phyloP scores from a whole-genome alignment of 176 grass and related monocot genomes.

The Oryza australiensis region DNA sequence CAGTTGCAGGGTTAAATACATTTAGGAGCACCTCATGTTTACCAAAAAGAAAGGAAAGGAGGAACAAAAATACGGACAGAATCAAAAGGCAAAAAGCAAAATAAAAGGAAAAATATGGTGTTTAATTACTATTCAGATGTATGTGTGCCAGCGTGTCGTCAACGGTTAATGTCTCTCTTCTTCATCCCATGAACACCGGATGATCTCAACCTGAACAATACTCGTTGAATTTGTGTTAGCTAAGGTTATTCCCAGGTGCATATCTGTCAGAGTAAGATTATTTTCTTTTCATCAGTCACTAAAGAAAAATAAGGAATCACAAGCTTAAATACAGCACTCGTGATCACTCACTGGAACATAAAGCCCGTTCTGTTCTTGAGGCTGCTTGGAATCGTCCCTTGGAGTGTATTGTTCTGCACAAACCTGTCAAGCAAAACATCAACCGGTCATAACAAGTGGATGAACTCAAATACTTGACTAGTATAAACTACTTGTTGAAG shows the following conservation, averaged over 20 bases:
- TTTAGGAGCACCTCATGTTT: neutral
- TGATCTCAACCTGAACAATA: neutral
- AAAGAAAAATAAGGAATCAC: neutral
- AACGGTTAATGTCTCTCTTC: neutral
- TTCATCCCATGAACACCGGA: neutral
- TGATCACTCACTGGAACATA: slow-evolving; percentile 52
- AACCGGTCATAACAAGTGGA: neutral
- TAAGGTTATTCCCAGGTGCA: slow-evolving; percentile 55
- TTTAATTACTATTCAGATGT: neutral
- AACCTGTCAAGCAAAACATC: slow-evolving; percentile 42
- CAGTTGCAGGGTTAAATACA: neutral
- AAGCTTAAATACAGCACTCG: neutral
- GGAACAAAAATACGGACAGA: neutral
- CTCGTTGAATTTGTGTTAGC: slow-evolving; percentile 1
- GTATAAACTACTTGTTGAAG: neutral
- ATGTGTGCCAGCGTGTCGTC: neutral
- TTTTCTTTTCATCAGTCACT: neutral
- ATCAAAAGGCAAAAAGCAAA: neutral
- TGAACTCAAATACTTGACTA: neutral
- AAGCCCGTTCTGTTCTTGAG: slow-evolving; percentile 49
- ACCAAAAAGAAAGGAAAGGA: neutral
- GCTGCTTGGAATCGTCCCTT: slow-evolving; percentile 53
- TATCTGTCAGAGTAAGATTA: slow-evolving; percentile 41
- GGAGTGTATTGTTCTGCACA: slow-evolving; percentile 70
- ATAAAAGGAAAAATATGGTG: neutral